phyloP scores from a whole-genome alignment of 2,329 filamentous ascomycete genomes.

The Trichophyton mentagrophytes region DNA sequence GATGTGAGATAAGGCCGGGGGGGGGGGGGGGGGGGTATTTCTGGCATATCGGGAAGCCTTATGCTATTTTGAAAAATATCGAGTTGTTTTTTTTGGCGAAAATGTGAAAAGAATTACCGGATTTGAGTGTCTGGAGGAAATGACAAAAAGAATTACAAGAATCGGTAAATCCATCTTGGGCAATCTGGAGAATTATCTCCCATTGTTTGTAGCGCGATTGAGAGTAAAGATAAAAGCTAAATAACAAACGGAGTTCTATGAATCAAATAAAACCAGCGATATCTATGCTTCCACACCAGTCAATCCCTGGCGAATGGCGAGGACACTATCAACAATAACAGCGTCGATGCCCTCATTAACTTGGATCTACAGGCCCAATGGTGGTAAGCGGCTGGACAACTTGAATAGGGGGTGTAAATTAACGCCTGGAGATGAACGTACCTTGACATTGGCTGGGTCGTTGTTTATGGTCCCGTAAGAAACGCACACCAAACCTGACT shows the following conservation, averaged over 20 bases:
- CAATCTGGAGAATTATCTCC: no score
- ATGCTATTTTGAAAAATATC: background rate
- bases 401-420: background rate
- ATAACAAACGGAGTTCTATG: background rate
- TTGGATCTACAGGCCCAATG: conserved; percentile 49
- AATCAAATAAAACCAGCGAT: background rate
- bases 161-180: no score
- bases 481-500: conserved; percentile 84
- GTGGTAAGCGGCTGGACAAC: background rate
- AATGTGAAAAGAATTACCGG: no score
- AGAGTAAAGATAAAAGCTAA: background rate
- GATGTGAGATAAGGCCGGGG: conserved; percentile 30
- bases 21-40: background rate
- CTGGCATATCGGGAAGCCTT: background rate
- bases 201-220: no score
- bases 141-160: no score
- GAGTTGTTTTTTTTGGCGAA: background rate
- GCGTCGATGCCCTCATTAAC: conserved; percentile 93
- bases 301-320: conserved; percentile 82
- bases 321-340: conserved; percentile 89
- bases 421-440: conserved; percentile 35
- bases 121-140: no score
- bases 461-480: conserved; percentile 91
- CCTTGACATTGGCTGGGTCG: conserved; percentile 69
- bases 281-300: conserved; percentile 36